Evolutionary conservation across 257 asterid genomes (phyloP).

Genomic region (Solanum pennellii): DNA sequence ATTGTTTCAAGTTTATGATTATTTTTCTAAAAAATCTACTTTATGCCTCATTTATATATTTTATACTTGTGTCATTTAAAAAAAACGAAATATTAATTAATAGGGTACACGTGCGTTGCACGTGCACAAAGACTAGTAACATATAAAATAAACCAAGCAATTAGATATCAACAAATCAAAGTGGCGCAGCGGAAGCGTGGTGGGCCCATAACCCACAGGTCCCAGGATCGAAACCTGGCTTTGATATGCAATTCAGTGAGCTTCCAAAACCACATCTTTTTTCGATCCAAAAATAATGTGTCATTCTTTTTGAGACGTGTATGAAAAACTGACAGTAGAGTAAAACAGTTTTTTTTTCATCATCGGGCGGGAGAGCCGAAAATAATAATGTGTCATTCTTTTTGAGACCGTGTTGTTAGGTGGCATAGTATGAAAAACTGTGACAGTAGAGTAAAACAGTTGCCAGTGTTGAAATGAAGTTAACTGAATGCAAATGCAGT

Average conservation of each 20-base stretch:
- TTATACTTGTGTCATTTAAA: too few species aligned
- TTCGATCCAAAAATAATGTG: too few species aligned
- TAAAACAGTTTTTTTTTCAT: too few species aligned
- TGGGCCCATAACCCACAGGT: constrained; percentile 99
- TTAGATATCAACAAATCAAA: constrained; percentile 3
- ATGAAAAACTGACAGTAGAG: background rate
- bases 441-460: background rate
- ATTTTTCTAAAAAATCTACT: too few species aligned
- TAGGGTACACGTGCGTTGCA: too few species aligned
- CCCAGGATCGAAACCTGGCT: constrained; percentile 99
- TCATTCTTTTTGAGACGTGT: too few species aligned
- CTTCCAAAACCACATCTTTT: background rate
- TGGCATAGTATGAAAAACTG: background rate
- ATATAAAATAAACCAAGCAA: too few species aligned
- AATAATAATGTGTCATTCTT: too few species aligned
- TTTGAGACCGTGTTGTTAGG: background rate
- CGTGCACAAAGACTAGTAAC: too few species aligned
- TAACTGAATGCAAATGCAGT: background rate
- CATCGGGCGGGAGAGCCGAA: background rate
- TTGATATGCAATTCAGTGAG: constrained; percentile 14
- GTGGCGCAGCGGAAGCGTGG: constrained; percentile 76
- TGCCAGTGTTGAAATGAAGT: background rate
- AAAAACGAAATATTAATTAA: too few species aligned
- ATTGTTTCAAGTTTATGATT: too few species aligned
- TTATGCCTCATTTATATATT: too few species aligned